Evolutionary conservation across 345 rosid genomes (phyloP).

Genomic region (Reutealis trisperma): DNA sequence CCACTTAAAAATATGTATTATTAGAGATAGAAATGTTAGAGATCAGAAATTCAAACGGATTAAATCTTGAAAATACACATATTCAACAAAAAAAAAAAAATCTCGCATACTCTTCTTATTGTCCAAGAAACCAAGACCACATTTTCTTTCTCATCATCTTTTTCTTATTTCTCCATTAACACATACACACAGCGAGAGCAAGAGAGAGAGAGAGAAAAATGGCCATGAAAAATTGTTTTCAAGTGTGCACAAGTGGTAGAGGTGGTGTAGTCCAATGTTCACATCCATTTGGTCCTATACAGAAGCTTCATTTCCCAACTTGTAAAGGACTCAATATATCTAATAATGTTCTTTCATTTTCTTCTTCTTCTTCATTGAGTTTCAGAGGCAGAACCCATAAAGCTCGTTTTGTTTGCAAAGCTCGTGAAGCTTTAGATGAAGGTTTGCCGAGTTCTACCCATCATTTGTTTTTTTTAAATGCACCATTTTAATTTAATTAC

Average conservation of each 20-base stretch:
- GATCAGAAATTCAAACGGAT: not conserved
- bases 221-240: conserved; percentile 55
- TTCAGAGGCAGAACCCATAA: conserved; percentile 27
- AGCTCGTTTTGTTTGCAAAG: conserved; percentile 52
- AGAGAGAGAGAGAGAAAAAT: conserved; percentile 18
- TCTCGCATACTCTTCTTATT: not conserved
- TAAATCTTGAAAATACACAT: not conserved
- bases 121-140: conserved; percentile 18
- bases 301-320: conserved; percentile 38
- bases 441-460: conserved; percentile 27
- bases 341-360: conserved; percentile 25
- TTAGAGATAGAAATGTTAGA: conserved; percentile 4
- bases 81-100: not conserved
- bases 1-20: conserved; percentile 7
- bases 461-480: not conserved
- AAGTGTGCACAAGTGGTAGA: conserved; percentile 35
- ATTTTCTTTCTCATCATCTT: not conserved
- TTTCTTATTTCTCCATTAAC: not conserved
- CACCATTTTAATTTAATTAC: too few species aligned
- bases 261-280: conserved; percentile 33
- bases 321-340: conserved; percentile 26
- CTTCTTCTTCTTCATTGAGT: conserved; percentile 25
- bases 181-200: not conserved
- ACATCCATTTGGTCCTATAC: conserved; percentile 35
- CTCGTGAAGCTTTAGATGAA: conserved; percentile 57